Base-by-base conservation (phyloP, 495 filamentous ascomycete species). In the Trypethelium eluteriae region DNA sequence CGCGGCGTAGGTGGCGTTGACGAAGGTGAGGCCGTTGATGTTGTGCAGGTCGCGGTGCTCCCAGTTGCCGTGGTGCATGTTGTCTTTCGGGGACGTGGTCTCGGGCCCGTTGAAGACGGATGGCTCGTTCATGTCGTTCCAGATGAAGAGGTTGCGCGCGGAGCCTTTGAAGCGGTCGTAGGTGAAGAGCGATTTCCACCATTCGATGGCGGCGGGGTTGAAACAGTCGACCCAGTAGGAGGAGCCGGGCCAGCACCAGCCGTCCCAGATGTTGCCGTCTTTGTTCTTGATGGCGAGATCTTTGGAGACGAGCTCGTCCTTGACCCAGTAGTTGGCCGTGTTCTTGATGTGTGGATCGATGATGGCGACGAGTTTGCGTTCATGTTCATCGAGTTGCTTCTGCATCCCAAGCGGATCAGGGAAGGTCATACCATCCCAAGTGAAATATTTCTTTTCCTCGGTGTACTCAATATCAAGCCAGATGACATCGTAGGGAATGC, bases 41-140 rank as follows among this genome's bases (percentile, higher is more conserved):
- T 98, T 98, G 80, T 98, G 94, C 25, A 98, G 79, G 76, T 98
- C 94, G 63, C 94, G 88, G 73, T 98, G 94, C 76, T 98, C 94
- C 94, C 94, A 98, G 75, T 89, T 85, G 36, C 84, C 94, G 70
- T 89, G 76, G 75, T 98, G 94, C 47, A 98, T 75, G 74, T 97
- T 97, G 79, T 98, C 94, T 76, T 96, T 96, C 56, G 94, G 94
- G 92, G 96, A 96, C 39, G 93, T 93, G 11, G 90, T 96, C 75
- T 98, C 94, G 0, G 94, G 94, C 0, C 94, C 94, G 73, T 97
- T 96, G 81, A 98, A 98, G 7, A 98, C 94, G 0, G 94, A 97
- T 0, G 94, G 94, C 78, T 98, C 94, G 72, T 97, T 98, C 94
- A 98, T 98, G 74, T 98, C 94, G 76, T 98, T 98, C 94, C 94